Evolutionary conservation across 345 rosid genomes (phyloP).

Genomic region (Bretschneidera sinensis): DNA sequence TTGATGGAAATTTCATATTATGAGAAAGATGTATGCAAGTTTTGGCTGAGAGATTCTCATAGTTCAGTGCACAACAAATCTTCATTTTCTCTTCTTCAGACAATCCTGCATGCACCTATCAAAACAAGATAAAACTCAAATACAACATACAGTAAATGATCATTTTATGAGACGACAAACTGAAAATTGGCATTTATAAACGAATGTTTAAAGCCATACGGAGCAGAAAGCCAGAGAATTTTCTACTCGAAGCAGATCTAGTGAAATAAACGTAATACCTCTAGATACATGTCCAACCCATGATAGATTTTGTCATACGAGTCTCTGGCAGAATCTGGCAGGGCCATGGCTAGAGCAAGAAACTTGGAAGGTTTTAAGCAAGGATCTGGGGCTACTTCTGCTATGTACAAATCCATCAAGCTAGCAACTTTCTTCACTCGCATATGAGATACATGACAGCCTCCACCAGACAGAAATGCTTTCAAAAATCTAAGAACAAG

Average conservation of each 20-base stretch:
- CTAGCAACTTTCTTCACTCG: constrained; percentile 52
- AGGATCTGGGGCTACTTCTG: constrained; percentile 95
- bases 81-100: constrained; percentile 65
- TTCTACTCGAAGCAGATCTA: neutral
- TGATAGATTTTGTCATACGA: constrained; percentile 59
- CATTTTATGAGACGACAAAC: neutral
- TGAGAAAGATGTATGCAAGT: constrained; percentile 52
- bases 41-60: constrained; percentile 62
- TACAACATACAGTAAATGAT: neutral
- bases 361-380: constrained; percentile 66
- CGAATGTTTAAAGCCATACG: neutral
- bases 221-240: neutral
- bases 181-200: neutral
- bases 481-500: constrained; percentile 62
- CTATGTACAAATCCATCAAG: constrained; percentile 73
- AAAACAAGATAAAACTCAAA: constrained; percentile 7
- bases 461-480: constrained; percentile 47
- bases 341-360: constrained; percentile 44
- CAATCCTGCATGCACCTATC: constrained; percentile 71
- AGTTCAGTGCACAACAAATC: constrained; percentile 49
- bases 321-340: constrained; percentile 73
- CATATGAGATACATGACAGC: constrained; percentile 16
- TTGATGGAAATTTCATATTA: constrained; percentile 60
- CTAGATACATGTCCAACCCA: constrained; percentile 73
- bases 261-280: constrained; percentile 42